A percentile compares a stretch with the other conserved stretches of the same genome.
phyloP scores from a whole-genome alignment of 2,329 filamentous ascomycete genomes.

The Diaporthe nobilis region DNA sequence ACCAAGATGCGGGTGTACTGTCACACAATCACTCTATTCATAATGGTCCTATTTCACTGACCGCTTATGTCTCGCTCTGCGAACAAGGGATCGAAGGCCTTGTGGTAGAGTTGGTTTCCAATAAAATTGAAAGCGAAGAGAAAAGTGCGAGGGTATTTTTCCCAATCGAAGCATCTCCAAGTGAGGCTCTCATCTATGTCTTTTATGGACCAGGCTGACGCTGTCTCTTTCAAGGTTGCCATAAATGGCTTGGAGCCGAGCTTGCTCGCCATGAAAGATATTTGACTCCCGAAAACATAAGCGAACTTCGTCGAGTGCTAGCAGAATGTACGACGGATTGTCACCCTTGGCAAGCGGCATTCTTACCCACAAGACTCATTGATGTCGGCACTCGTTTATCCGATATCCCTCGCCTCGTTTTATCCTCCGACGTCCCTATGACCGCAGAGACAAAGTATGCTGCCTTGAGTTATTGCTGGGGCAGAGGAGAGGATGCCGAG shows the following conservation, averaged over 20 bases:
- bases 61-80: background rate
- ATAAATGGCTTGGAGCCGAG: background rate
- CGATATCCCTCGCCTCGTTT: background rate
- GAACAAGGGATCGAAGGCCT: background rate
- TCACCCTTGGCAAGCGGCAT: background rate
- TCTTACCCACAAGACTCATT: background rate
- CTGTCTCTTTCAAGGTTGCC: background rate
- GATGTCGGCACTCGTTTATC: background rate
- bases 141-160: background rate
- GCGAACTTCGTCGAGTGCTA: background rate
- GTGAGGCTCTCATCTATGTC: background rate
- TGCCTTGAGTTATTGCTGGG: slow-evolving; percentile 4
- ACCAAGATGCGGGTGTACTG: background rate
- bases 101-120: background rate
- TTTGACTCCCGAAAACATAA: background rate
- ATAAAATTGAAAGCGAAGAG: background rate
- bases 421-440: background rate
- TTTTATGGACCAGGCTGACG: background rate
- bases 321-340: background rate
- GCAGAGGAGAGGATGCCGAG: background rate
- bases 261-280: background rate
- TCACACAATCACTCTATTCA: background rate
- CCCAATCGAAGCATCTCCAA: background rate
- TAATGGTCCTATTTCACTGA: background rate
- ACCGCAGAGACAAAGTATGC: background rate